Percentiles rank a stretch among this genome's conserved stretches.
phyloP scores from a whole-genome alignment of 768 basidiomycete species.

The Boletus huronensis region DNA sequence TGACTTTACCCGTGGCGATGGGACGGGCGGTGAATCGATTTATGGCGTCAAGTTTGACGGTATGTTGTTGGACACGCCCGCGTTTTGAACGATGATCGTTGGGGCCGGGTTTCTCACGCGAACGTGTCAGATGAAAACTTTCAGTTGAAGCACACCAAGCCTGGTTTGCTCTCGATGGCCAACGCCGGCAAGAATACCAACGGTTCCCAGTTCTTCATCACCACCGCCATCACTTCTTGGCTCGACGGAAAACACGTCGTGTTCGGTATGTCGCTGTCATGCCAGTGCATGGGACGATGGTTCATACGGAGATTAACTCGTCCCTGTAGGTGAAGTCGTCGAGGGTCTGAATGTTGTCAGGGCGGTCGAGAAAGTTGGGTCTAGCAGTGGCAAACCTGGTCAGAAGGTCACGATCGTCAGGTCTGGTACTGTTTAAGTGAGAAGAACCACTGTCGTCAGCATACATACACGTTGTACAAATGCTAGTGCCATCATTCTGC shows the following conservation, averaged over 20 bases:
- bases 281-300: background rate
- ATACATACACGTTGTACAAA: conserved; percentile 1
- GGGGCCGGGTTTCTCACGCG: conserved; percentile 12
- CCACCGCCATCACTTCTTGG: conserved; percentile 58
- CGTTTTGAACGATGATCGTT: background rate
- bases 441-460: background rate
- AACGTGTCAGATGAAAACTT: conserved; percentile 81
- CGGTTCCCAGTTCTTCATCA: conserved; percentile 90
- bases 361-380: background rate
- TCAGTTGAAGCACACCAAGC: conserved; percentile 65
- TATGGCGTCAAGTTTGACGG: conserved; percentile 67
- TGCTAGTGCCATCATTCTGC: background rate
- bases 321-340: conserved; percentile 8
- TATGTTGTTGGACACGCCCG: conserved; percentile 20
- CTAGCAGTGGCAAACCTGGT: rapidly evolving
- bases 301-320: background rate
- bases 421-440: conserved; percentile 1
- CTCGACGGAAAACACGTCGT: conserved; percentile 16
- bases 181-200: conserved; percentile 83
- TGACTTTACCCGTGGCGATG: conserved; percentile 69
- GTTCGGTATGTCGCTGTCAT: conserved; percentile 7
- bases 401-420: background rate
- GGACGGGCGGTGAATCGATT: conserved; percentile 79
- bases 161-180: conserved; percentile 72
- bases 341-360: background rate